These are phyloP conservation scores for Aspergillus niger DNA, from an alignment of 2,329 filamentous ascomycete genomes.

Conservation along the genomic window DNA sequence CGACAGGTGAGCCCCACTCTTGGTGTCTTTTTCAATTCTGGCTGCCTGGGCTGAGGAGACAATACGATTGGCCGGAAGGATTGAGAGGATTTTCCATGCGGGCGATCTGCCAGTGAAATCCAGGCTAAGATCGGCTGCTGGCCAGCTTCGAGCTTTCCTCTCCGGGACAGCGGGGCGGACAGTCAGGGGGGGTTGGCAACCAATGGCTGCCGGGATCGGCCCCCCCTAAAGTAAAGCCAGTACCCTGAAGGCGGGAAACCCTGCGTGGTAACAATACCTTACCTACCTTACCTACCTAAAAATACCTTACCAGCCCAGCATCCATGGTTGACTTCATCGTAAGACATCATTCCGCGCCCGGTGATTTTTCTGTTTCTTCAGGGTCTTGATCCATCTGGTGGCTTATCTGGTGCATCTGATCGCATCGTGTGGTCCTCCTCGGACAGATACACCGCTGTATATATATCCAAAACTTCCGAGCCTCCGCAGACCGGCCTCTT, in stretches of 20 bases:
- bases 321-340: background rate
- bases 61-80: background rate
- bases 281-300: background rate
- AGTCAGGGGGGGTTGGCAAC: background rate
- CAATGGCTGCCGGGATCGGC: background rate
- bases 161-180: background rate
- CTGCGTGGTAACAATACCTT: background rate
- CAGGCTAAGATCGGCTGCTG: background rate
- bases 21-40: background rate
- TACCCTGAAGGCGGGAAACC: background rate
- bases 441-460: background rate
- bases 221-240: background rate
- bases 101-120: background rate
- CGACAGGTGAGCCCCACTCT: background rate
- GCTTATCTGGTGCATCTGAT: background rate
- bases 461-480: background rate
- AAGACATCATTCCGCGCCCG: background rate
- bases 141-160: background rate
- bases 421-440: background rate
- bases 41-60: background rate
- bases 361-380: background rate
- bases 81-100: background rate
- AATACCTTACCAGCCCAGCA: background rate
- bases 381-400: background rate
- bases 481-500: background rate